Percentiles rank a stretch among this genome's conserved stretches.
These are phyloP conservation scores for Colletotrichum abscissum DNA, from an alignment of 2,329 filamentous ascomycete genomes.

Conservation along the genomic window DNA sequence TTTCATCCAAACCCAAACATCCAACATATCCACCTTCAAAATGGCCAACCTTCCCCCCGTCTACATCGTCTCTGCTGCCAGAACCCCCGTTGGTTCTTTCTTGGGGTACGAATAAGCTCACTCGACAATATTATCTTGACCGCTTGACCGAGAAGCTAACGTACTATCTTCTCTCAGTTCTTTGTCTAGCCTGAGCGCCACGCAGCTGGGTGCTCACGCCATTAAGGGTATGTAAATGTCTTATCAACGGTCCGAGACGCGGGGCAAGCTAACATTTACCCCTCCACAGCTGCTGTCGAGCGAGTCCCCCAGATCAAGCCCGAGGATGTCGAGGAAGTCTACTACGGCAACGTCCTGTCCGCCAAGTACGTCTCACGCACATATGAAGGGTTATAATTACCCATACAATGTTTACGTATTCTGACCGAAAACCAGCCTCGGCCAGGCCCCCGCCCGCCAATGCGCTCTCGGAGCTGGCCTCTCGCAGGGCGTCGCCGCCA, in stretches of 20 bases:
- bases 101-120: conserved; percentile 72
- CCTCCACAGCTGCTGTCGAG: conserved; percentile 76
- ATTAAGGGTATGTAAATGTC: conserved; percentile 80
- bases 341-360: conserved; percentile 97
- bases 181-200: conserved; percentile 86
- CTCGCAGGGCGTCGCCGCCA: conserved; percentile 81
- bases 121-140: conserved; percentile 19
- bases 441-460: conserved; percentile 96
- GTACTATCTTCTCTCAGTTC: conserved; percentile 67
- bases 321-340: conserved; percentile 93
- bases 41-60: conserved; percentile 89
- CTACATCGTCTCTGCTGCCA: conserved; percentile 92
- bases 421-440: conserved; percentile 70
- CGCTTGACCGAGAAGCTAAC: conserved; percentile 26
- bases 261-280: conserved; percentile 32
- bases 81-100: conserved; percentile 95
- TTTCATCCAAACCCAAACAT: not conserved
- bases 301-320: conserved; percentile 88
- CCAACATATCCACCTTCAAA: conserved; percentile 44
- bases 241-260: conserved; percentile 11
- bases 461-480: conserved; percentile 92
- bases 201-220: conserved; percentile 87
- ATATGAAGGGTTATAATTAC: not conserved
- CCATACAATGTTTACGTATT: not conserved
- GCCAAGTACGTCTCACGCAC: conserved; percentile 76